Evolutionary conservation across 1,284 basidiomycete genomes (phyloP).

Genomic region (Sanghuangporus weigelae): DNA sequence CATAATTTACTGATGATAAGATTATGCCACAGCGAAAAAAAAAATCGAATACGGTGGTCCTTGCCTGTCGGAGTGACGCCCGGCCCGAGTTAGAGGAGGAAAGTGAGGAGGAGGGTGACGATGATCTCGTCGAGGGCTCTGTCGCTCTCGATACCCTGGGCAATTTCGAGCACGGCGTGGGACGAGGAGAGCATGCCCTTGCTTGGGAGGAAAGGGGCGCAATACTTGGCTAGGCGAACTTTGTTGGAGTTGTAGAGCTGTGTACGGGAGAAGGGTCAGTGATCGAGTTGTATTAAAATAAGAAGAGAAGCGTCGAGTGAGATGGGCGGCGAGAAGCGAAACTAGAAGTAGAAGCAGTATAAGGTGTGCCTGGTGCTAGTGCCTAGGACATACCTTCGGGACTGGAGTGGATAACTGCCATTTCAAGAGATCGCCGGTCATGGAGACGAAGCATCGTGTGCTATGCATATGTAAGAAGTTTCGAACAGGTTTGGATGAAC

Average conservation of each 20-base stretch:
- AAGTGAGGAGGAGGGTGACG: constrained; percentile 4
- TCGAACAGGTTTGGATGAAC: not conserved
- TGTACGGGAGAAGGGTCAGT: not conserved
- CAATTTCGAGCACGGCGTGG: constrained; percentile 5
- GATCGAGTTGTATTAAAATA: not conserved
- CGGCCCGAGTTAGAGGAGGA: not conserved
- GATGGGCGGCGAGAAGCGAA: not conserved
- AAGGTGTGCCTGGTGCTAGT: not conserved
- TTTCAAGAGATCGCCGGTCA: constrained; percentile 1
- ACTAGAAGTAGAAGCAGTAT: not conserved
- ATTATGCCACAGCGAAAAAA: not conserved
- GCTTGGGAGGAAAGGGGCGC: constrained; percentile 2
- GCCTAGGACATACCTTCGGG: constrained; percentile 3
- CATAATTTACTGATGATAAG: not conserved
- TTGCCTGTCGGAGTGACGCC: not conserved
- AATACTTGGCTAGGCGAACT: not conserved
- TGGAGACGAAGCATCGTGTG: constrained; percentile 7
- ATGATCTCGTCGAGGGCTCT: constrained; percentile 10
- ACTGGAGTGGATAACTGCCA: constrained; percentile 9
- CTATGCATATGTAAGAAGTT: not conserved
- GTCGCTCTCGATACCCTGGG: constrained; percentile 2
- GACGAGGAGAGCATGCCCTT: not conserved
- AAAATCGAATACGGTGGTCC: not conserved
- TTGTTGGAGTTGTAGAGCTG: constrained; percentile 9
- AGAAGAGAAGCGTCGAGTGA: no score